phyloP scores from a whole-genome alignment of 148 eudicot species.

The Bassia scoparia region DNA sequence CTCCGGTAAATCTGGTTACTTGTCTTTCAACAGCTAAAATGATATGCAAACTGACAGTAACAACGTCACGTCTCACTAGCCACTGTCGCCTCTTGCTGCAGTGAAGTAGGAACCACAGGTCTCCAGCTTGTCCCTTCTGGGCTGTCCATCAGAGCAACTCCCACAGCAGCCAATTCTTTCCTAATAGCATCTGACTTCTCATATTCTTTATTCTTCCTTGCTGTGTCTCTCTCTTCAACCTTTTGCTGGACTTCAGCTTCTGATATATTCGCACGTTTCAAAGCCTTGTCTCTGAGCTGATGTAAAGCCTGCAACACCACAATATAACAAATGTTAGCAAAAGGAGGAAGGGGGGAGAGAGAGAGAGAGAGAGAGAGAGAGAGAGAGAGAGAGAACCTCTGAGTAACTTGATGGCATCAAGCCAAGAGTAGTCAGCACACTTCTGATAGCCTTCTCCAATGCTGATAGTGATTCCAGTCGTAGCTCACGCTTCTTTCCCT shows the following conservation, averaged over 20 bases:
- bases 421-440: conserved; percentile 56
- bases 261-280: conserved; percentile 75
- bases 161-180: conserved; percentile 71
- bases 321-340: background rate
- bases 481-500: conserved; percentile 79
- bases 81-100: conserved; percentile 46
- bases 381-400: conserved; percentile 39
- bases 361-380: background rate
- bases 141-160: conserved; percentile 89
- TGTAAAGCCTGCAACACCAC: conserved; percentile 45
- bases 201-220: conserved; percentile 75
- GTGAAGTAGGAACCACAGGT: conserved; percentile 73
- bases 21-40: background rate
- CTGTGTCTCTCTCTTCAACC: conserved; percentile 65
- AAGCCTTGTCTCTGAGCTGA: conserved; percentile 73
- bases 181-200: conserved; percentile 80
- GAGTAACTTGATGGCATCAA: conserved; percentile 71
- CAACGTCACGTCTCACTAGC: conserved; percentile 24
- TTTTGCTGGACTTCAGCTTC: conserved; percentile 63
- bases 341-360: too few relatives aligned
- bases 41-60: background rate
- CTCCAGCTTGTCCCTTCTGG: conserved; percentile 90
- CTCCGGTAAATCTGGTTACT: background rate
- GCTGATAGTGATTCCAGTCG: conserved; percentile 87
- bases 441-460: conserved; percentile 49